These are phyloP conservation scores for Globisporangium spiculum DNA, from an alignment of 352 stramenopile genomes.

Conservation along the genomic window DNA sequence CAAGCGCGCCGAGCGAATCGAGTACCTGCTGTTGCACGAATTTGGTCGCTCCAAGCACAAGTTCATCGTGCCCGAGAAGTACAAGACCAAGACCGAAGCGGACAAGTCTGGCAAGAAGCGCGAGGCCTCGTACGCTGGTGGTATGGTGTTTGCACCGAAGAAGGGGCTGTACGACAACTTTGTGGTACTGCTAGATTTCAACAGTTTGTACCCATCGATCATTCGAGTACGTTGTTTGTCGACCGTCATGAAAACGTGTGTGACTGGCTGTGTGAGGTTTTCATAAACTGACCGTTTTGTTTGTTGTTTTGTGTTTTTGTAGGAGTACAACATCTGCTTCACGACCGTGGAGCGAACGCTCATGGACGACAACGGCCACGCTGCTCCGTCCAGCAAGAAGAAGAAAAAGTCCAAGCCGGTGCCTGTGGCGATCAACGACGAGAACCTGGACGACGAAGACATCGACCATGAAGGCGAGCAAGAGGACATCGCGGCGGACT, in stretches of 20 bases:
- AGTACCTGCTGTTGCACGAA: conserved; percentile 99
- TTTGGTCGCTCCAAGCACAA: conserved; percentile 95
- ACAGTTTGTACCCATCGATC: conserved; percentile 99
- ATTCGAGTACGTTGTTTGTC: conserved; percentile 69
- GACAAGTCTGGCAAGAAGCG: conserved; percentile 57
- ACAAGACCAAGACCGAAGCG: conserved; percentile 61
- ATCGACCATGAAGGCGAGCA: conserved; percentile 68
- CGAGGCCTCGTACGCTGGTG: conserved; percentile 96
- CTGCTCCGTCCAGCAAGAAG: conserved; percentile 27
- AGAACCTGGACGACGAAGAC: conserved; percentile 79
- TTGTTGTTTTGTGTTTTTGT: conserved; percentile 10
- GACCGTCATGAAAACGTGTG: not conserved
- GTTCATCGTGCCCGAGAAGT: conserved; percentile 97
- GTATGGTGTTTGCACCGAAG: conserved; percentile 99
- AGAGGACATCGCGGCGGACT: conserved; percentile 63
- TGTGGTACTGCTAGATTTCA: conserved; percentile 99
- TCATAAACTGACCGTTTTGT: not conserved
- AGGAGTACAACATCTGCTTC: conserved; percentile 99
- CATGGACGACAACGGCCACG: conserved; percentile 43
- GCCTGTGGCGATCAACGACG: conserved; percentile 53
- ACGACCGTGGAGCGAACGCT: conserved; percentile 95
- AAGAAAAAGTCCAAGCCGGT: conserved; percentile 58
- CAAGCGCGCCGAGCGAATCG: conserved; percentile 97
- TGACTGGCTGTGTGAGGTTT: not conserved
- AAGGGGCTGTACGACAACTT: conserved; percentile 99